Evolutionary conservation across 1,139 yeast genomes (phyloP), one percentile per base, ranked within the genome.

Genomic region (Pichia sp.): DNA sequence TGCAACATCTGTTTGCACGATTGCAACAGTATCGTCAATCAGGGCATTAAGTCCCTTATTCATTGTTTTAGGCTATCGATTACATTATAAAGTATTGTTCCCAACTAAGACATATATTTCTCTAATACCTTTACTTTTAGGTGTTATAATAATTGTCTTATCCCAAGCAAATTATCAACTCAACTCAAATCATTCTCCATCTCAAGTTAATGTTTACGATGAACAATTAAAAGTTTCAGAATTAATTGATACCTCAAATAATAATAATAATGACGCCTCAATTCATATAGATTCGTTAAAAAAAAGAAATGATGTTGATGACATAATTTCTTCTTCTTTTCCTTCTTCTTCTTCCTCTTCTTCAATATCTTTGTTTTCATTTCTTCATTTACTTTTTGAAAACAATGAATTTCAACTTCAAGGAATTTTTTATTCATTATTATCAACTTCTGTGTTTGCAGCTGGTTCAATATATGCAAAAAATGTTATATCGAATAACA

Each of bases 391-490:
- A n/a, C 28, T 29, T 3, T 32, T 36, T 2, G 20, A 10, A 6
- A 10, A 30, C 6, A 36, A 41, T 20, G 24, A 39, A 20, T 5
- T 46, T 5, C 47, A 46, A 34, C 35, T 58, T 27, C 55, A 57
- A 39, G 66, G 66, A 9, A 51, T 60, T 4, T 16, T 52, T 1
- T 86, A 75, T 60, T 95, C 97, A 1, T 74, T 84, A 42, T 54
- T 80, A 16, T 82, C 95, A 9, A 82, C 92, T 73, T 57, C 84
- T 35, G 83, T 90, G 37, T 90, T 90, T 67, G 96, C 92, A 10
- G 72, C 86, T 12, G 97, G 90, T 59, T 89, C 89, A 61, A 87
- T 90, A 54, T 89, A 86, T 66, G 92, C 96, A 41, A 90, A 90
- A 62, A 81, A 78, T 55, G 76, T 87, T 42, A 68, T 68, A n/a